A percentile compares a stretch with the other conserved stretches of the same genome.
Evolutionary conservation across 495 filamentous ascomycete genomes (phyloP).

Genomic region (Aspergillus funiculosus): DNA sequence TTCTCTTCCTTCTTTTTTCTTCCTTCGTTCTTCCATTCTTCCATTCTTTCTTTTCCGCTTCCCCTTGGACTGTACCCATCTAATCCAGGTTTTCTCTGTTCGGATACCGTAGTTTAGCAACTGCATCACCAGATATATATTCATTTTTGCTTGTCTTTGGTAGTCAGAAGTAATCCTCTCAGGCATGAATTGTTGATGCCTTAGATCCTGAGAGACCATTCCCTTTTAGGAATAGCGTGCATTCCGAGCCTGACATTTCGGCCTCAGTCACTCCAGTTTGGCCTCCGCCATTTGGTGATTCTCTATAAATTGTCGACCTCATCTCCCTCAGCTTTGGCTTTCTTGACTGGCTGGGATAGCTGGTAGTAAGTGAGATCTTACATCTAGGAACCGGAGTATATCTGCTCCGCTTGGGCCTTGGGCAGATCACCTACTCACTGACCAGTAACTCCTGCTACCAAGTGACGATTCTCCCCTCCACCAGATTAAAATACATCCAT

Average conservation of each 20-base stretch:
- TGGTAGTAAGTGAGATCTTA: too few relatives aligned
- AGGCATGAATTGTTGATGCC: not conserved
- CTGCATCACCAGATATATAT: slow-evolving; percentile 2
- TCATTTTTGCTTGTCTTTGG: not conserved
- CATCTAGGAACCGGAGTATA: too few relatives aligned
- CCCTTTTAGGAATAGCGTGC: not conserved
- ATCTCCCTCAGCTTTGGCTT: too few relatives aligned
- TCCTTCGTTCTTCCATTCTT: too few relatives aligned
- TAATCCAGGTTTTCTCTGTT: slow-evolving; percentile 16
- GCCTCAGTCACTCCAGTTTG: not conserved
- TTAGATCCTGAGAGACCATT: too few relatives aligned
- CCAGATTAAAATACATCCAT: slow-evolving; percentile 27
- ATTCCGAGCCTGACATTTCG: not conserved
- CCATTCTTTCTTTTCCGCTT: slow-evolving; percentile 4
- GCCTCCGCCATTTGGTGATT: slow-evolving; percentile 9
- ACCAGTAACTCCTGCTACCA: slow-evolving; percentile 16
- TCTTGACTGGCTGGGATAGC: too few relatives aligned
- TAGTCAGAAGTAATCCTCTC: not conserved
- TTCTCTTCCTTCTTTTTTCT: too few relatives aligned
- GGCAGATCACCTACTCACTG: too few relatives aligned
- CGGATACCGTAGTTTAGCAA: slow-evolving; percentile 30
- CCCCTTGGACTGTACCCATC: not conserved
- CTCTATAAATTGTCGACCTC: too few relatives aligned
- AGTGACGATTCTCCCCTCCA: slow-evolving; percentile 23
- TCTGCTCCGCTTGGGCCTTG: too few relatives aligned